A percentile compares a stretch with the other conserved stretches of the same genome.
Conservation (phyloP, 768 basidiomycete species). For the Tricholoma bakamatsutake region DNA sequence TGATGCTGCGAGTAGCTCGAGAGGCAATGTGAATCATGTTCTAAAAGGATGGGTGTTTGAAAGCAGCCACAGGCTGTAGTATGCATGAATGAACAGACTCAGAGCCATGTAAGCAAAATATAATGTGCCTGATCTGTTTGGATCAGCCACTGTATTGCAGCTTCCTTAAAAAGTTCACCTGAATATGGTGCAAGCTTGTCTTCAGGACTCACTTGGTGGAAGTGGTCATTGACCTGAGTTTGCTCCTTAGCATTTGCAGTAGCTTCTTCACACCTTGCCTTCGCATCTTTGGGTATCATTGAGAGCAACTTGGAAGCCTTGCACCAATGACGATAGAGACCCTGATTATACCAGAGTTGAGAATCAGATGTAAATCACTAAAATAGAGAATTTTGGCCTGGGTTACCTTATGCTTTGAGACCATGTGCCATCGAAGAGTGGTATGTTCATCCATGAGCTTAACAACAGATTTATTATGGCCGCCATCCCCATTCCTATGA, state of each 20-base stretch:
- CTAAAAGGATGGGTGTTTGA: slow-evolving; percentile 24
- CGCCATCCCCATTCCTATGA: not conserved
- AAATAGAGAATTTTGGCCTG: no score
- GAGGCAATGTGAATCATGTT: slow-evolving; percentile 19
- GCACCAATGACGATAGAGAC: slow-evolving; percentile 4
- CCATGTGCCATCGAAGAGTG: no score
- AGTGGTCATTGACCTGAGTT: slow-evolving; percentile 1
- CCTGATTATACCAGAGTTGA: no score
- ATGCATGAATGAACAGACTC: no score
- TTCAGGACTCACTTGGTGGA: not conserved
- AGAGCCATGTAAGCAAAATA: not conserved
- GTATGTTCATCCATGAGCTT: not conserved
- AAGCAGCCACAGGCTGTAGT: not conserved
- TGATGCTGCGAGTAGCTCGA: slow-evolving; percentile 23
- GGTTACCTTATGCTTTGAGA: no score
- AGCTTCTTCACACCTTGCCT: slow-evolving; percentile 1
- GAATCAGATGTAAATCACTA: no score
- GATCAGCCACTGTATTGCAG: slow-evolving; percentile 29
- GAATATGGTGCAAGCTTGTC: slow-evolving; percentile 15
- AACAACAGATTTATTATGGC: not conserved
- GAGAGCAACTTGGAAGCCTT: slow-evolving; percentile 12
- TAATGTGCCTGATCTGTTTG: slow-evolving; percentile 26
- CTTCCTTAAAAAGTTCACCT: slow-evolving; percentile 17
- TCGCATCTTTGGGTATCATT: slow-evolving; percentile 15
- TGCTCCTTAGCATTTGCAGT: not conserved